Evolutionary conservation across 306 rosid genomes (phyloP).

Genomic region (Urtica urens): DNA sequence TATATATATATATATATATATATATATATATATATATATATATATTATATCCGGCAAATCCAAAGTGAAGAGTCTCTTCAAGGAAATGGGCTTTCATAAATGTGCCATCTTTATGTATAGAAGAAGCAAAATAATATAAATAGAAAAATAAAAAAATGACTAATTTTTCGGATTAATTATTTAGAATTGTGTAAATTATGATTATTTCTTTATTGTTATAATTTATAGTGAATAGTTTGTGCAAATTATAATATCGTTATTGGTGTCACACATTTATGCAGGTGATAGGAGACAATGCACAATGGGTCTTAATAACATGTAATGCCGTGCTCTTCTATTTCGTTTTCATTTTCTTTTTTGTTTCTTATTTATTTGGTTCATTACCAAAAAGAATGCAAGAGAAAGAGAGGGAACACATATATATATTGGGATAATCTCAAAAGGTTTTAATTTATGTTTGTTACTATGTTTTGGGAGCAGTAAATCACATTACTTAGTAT

Average conservation of each 20-base stretch:
- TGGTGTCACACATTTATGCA: neutral
- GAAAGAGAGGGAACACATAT: too few relatives aligned
- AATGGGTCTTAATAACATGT: slow-evolving; percentile 29
- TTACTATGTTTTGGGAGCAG: too few relatives aligned
- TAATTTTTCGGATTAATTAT: too few relatives aligned
- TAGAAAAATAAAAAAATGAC: neutral
- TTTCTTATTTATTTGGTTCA: slow-evolving; percentile 9
- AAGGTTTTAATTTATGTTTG: too few relatives aligned
- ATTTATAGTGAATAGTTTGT: too few relatives aligned
- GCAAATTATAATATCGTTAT: too few relatives aligned
- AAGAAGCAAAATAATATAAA: slow-evolving; percentile 9
- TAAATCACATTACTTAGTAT: too few relatives aligned
- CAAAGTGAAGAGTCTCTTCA: slow-evolving; percentile 9
- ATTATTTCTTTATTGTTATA: too few relatives aligned
- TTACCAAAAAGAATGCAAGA: neutral
- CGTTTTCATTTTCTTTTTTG: neutral
- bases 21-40: too few relatives aligned
- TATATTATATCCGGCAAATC: slow-evolving; percentile 8
- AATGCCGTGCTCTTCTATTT: slow-evolving; percentile 3
- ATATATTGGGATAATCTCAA: too few relatives aligned
- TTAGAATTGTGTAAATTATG: too few relatives aligned
- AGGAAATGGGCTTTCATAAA: slow-evolving; percentile 25
- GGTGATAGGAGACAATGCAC: slow-evolving; percentile 18
- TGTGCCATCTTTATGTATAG: slow-evolving; percentile 5
- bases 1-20: too few relatives aligned